Evolutionary conservation across 805 yeast genomes (phyloP).

Genomic region (Candida insectorum): DNA sequence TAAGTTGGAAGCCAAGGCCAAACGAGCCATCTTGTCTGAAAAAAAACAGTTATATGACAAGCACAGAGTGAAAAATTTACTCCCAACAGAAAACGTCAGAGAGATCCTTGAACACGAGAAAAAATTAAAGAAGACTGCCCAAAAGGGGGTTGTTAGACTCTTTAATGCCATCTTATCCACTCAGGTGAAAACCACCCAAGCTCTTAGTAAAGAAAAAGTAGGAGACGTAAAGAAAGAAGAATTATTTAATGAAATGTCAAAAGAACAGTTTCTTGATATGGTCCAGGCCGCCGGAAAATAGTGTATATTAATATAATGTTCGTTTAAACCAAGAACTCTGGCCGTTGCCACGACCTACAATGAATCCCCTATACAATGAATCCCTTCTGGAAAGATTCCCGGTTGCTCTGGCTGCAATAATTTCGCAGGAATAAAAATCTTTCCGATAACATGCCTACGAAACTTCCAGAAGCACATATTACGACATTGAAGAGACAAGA

Average conservation of each 20-base stretch:
- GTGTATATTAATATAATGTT: slow-evolving; percentile 1
- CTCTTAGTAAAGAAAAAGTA: slow-evolving; percentile 42
- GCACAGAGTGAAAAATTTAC: slow-evolving; percentile 62
- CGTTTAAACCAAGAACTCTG: no score
- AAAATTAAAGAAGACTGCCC: slow-evolving; percentile 73
- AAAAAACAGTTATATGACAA: slow-evolving; percentile 64
- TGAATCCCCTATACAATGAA: no score
- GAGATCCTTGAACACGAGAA: slow-evolving; percentile 63
- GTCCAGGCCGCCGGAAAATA: slow-evolving; percentile 32
- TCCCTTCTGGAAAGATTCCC: no score
- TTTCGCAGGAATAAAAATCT: no score
- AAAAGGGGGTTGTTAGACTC: slow-evolving; percentile 79
- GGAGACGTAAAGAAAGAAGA: slow-evolving; percentile 54
- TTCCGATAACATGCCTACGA: no score
- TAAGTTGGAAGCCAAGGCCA: slow-evolving; percentile 81
- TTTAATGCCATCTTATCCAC: slow-evolving; percentile 82
- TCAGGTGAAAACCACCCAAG: slow-evolving; percentile 59
- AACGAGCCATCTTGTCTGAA: slow-evolving; percentile 64
- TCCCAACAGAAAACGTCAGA: slow-evolving; percentile 60
- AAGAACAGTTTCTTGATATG: slow-evolving; percentile 84
- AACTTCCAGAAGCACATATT: no score
- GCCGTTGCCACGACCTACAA: no score
- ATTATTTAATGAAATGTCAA: slow-evolving; percentile 73
- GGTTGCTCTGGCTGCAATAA: no score
- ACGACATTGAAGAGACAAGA: no score